These are phyloP conservation scores for Epichloe sibirici DNA, from an alignment of 2,329 filamentous ascomycete genomes.

Conservation along the genomic window DNA sequence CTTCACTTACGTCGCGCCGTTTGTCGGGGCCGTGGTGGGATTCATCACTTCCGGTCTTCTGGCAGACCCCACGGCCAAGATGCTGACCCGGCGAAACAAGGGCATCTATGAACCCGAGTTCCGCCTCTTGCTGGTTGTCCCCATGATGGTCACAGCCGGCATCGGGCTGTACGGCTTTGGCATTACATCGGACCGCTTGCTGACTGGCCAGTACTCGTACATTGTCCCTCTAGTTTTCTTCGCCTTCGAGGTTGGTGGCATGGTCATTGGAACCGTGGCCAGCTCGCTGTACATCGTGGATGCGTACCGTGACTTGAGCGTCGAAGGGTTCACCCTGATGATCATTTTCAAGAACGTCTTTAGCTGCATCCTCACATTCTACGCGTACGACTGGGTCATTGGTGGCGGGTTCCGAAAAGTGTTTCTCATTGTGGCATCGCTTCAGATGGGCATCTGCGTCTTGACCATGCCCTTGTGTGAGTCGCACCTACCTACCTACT, in stretches of 20 bases:
- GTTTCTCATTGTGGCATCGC: constrained; percentile 61
- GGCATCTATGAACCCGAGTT: constrained; percentile 91
- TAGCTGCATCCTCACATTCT: constrained; percentile 73
- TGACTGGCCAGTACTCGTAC: constrained; percentile 49
- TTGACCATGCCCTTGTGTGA: constrained; percentile 68
- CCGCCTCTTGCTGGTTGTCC: constrained; percentile 68
- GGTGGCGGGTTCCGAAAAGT: constrained; percentile 44
- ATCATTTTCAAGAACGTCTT: constrained; percentile 94
- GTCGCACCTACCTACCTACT: constrained; percentile 21
- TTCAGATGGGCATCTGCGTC: constrained; percentile 67
- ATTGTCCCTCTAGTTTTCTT: constrained; percentile 71
- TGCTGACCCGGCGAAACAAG: constrained; percentile 60
- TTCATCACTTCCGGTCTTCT: constrained; percentile 64
- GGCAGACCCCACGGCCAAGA: constrained; percentile 58
- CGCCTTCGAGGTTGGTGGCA: constrained; percentile 70
- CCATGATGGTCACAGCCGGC: constrained; percentile 66
- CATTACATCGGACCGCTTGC: constrained; percentile 52
- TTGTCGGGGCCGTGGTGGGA: constrained; percentile 69
- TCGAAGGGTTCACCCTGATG: constrained; percentile 82
- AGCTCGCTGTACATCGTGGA: constrained; percentile 84
- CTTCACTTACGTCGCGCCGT: constrained; percentile 78
- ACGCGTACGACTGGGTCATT: constrained; percentile 73
- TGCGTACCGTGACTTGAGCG: constrained; percentile 73
- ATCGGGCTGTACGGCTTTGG: constrained; percentile 79
- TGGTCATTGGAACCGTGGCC: constrained; percentile 84